A percentile compares a stretch with the other conserved stretches of the same genome.
phyloP scores from a whole-genome alignment of 2,329 filamentous ascomycete species.

The Botrytis pseudocinerea region DNA sequence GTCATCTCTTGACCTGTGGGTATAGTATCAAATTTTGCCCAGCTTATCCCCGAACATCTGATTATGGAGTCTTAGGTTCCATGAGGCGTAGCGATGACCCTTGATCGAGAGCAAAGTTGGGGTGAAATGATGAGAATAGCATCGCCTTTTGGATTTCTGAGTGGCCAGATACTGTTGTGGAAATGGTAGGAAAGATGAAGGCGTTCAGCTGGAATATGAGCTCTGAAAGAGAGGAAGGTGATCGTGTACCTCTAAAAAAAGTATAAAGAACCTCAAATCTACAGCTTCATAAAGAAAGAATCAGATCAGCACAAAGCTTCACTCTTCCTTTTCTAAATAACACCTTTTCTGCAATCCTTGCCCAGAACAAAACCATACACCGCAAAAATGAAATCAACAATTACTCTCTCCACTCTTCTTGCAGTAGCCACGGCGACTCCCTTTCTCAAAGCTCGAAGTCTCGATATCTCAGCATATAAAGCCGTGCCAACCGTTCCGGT shows the following conservation, averaged over 20 bases:
- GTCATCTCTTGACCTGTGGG: neutral
- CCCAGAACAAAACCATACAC: neutral
- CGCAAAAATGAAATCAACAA: constrained; percentile 12
- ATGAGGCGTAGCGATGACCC: neutral
- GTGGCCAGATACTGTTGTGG: neutral
- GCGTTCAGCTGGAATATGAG: constrained; percentile 3
- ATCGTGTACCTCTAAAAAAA: neutral
- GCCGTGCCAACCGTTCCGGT: constrained; percentile 9
- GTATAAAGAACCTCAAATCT: constrained; percentile 7
- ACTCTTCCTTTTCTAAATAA: neutral
- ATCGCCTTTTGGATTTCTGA: neutral
- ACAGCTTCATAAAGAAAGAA: neutral
- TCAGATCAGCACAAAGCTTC: neutral
- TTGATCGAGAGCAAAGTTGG: neutral
- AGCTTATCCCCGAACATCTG: neutral
- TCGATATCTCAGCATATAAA: constrained; percentile 21
- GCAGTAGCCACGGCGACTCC: constrained; percentile 1
- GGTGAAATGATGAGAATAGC: constrained; percentile 4
- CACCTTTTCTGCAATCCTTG: neutral
- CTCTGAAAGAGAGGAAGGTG: neutral
- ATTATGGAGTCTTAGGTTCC: neutral
- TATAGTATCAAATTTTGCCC: neutral
- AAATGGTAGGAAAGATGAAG: neutral
- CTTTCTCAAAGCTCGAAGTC: constrained; percentile 17
- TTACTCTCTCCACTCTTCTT: constrained; percentile 3